Percentiles rank a stretch among this genome's conserved stretches.
These are phyloP conservation scores for Erysimum cheiranthoides DNA, from an alignment of 345 rosid genomes.

Conservation along the genomic window DNA sequence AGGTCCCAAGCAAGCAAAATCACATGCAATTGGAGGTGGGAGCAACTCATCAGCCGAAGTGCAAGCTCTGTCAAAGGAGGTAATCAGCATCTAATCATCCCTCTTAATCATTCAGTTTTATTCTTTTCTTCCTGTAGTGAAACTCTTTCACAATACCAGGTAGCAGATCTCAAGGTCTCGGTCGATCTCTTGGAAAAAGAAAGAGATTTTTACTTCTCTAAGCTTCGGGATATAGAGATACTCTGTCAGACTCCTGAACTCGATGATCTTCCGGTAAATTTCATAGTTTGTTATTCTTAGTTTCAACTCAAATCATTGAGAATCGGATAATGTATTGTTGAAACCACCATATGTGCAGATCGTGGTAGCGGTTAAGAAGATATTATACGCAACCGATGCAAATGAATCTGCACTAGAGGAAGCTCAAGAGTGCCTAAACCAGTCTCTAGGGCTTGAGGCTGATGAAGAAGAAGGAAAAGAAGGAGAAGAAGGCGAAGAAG, in stretches of 20 bases:
- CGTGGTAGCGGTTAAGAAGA: constrained; percentile 79
- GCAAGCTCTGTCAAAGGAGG: constrained; percentile 84
- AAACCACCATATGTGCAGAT: constrained; percentile 56
- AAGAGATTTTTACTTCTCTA: constrained; percentile 91
- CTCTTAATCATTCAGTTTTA: neutral
- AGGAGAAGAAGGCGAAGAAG: neutral
- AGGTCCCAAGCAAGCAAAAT: constrained; percentile 72
- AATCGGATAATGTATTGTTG: constrained; percentile 17
- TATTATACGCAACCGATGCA: constrained; percentile 84
- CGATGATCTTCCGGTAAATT: constrained; percentile 67
- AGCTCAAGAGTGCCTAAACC: constrained; percentile 72
- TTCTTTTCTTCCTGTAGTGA: neutral
- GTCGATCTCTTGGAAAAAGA: constrained; percentile 85
- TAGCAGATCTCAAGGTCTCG: constrained; percentile 75
- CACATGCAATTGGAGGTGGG: constrained; percentile 48
- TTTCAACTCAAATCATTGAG: neutral
- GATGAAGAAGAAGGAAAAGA: constrained; percentile 39
- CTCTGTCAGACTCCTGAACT: constrained; percentile 79
- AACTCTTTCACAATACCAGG: constrained; percentile 47
- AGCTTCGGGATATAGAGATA: constrained; percentile 83
- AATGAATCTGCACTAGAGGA: constrained; percentile 79
- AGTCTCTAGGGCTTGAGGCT: constrained; percentile 48
- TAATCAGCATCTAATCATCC: constrained; percentile 38
- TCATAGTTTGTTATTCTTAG: constrained; percentile 7
- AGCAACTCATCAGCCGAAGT: constrained; percentile 58